Percentiles rank a stretch among this genome's conserved stretches.
These are phyloP conservation scores for Colletotrichum gloeosporioides DNA, from an alignment of 2,329 filamentous ascomycete genomes.

Conservation along the genomic window DNA sequence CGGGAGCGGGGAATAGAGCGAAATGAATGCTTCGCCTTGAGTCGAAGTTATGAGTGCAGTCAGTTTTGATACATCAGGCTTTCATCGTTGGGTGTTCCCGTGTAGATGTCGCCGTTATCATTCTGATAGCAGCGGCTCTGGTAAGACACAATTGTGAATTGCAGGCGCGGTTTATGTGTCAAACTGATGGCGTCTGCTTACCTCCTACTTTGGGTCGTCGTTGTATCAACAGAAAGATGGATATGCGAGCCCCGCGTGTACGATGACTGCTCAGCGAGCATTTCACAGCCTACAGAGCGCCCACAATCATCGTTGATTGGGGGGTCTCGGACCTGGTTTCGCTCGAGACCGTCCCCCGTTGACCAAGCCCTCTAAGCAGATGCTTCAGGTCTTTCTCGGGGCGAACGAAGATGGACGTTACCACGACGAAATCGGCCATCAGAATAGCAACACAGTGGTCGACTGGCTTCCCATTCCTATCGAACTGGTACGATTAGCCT, in stretches of 20 bases:
- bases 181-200: neutral
- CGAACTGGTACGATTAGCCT: too few species aligned
- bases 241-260: too few species aligned
- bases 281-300: neutral
- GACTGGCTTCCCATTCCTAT: too few species aligned
- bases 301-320: neutral
- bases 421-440: too few species aligned
- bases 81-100: neutral
- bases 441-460: too few species aligned
- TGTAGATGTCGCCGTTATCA: neutral
- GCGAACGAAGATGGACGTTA: too few species aligned
- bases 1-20: neutral
- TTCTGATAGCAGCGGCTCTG: neutral
- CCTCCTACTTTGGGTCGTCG: neutral
- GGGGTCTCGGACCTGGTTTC: too few species aligned
- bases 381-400: too few species aligned
- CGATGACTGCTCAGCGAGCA: neutral
- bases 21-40: neutral
- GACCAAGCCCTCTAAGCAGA: too few species aligned
- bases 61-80: neutral
- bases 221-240: too few species aligned
- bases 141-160: neutral
- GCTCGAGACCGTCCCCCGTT: too few species aligned
- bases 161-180: neutral
- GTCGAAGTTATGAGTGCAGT: neutral